A percentile compares a stretch with the other conserved stretches of the same genome.
Conservation (phyloP, 257 asterid genomes). For the Linaria vulgaris region DNA sequence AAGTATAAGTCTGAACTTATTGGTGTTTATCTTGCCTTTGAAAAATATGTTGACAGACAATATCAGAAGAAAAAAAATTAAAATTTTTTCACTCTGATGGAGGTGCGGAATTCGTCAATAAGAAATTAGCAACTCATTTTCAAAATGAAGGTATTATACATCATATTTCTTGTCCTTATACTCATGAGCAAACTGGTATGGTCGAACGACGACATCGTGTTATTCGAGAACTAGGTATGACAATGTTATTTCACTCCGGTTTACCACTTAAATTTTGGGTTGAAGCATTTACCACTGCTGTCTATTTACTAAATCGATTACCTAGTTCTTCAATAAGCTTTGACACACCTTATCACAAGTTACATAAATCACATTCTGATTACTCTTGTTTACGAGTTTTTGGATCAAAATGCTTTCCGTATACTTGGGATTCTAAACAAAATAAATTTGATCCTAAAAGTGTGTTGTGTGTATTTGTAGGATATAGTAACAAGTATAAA, state of each 20-base stretch:
- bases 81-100: constrained; percentile 16
- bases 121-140: background rate
- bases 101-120: constrained; percentile 9
- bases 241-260: no score
- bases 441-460: no score
- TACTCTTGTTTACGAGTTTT: background rate
- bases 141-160: background rate
- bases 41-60: constrained; percentile 9
- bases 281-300: background rate
- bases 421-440: no score
- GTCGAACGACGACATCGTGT: constrained; percentile 14
- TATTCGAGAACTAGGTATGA: no score
- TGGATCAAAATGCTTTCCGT: no score
- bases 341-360: background rate
- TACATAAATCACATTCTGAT: background rate
- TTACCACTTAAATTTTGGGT: no score
- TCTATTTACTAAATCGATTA: background rate
- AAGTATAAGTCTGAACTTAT: no score
- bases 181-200: constrained; percentile 16
- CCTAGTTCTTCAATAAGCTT: background rate
- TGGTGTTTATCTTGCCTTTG: background rate
- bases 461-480: no score
- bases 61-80: constrained; percentile 7
- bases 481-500: no score
- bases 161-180: constrained; percentile 3